A percentile compares a stretch with the other conserved stretches of the same genome.
Evolutionary conservation across 106 monocot genomes (phyloP).

Genomic region (Allium sativum): DNA sequence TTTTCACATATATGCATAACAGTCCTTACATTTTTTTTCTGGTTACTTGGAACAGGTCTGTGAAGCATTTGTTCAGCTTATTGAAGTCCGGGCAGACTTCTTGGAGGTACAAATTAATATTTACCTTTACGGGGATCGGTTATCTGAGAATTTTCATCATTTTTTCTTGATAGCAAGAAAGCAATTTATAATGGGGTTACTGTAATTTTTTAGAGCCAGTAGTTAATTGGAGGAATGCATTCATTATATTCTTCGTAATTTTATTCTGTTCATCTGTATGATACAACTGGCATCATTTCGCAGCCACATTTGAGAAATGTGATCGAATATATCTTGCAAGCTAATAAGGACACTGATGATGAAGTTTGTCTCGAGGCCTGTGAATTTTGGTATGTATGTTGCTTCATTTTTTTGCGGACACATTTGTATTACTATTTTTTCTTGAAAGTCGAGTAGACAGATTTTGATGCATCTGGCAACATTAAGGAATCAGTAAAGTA

Average conservation of each 20-base stretch:
- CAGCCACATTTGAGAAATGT: constrained; percentile 92
- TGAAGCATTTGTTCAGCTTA: constrained; percentile 82
- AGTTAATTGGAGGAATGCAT: neutral
- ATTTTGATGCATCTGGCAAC: no score
- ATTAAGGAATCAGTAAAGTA: no score
- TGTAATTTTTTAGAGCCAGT: neutral
- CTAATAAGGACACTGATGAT: constrained; percentile 87
- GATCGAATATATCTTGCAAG: constrained; percentile 82
- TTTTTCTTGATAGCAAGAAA: neutral
- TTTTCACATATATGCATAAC: neutral
- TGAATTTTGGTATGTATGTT: constrained; percentile 83
- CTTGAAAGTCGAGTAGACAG: no score
- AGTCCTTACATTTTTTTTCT: neutral
- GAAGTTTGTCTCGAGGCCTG: constrained; percentile 94
- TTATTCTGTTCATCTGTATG: neutral
- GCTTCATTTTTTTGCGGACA: neutral
- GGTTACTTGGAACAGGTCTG: constrained; percentile 52
- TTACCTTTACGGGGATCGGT: neutral
- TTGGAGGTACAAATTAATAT: constrained; percentile 49
- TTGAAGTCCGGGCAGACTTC: constrained; percentile 67
- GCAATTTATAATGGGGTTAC: neutral
- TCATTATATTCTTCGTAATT: neutral
- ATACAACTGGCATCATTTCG: constrained; percentile 11
- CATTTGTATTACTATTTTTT: neutral
- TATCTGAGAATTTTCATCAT: neutral